A percentile compares a stretch with the other conserved stretches of the same genome.
These are phyloP conservation scores for Coemansia aciculifera DNA, from an alignment of 192 early-diverging fungal genomes.

Conservation along the genomic window DNA sequence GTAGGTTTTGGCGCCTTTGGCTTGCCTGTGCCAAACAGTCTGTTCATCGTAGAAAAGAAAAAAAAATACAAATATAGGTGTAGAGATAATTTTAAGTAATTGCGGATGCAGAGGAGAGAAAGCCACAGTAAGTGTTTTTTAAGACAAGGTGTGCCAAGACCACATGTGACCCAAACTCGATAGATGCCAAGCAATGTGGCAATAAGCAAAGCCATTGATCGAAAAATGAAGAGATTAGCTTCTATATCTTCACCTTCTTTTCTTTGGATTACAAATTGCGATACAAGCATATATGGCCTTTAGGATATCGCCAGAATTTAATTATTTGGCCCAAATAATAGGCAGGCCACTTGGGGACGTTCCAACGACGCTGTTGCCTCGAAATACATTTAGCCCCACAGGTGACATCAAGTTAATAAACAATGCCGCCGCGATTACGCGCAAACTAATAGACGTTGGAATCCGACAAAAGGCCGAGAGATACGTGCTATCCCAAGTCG, in stretches of 20 bases:
- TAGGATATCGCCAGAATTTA: conserved; percentile 1
- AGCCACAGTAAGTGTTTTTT: background rate
- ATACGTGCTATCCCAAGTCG: conserved; percentile 22
- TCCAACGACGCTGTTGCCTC: conserved; percentile 28
- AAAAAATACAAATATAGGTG: background rate
- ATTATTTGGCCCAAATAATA: conserved; percentile 5
- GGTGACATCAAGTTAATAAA: conserved; percentile 16
- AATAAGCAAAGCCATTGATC: background rate
- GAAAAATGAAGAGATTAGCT: background rate
- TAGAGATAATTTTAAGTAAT: background rate
- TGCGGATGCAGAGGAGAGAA: background rate
- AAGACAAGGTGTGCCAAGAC: background rate
- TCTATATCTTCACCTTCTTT: background rate
- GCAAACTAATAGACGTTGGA: conserved; percentile 6
- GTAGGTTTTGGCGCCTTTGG: conserved; percentile 81
- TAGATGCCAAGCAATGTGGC: background rate
- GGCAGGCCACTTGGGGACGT: conserved; percentile 13
- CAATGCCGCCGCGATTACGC: conserved; percentile 19
- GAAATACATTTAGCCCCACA: background rate
- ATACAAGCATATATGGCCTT: background rate
- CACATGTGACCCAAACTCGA: conserved; percentile 8
- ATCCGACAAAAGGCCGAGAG: conserved; percentile 12
- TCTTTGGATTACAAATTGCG: background rate
- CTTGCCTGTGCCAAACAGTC: conserved; percentile 89
- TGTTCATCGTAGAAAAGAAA: conserved; percentile 65